These are phyloP conservation scores for Mortierella sp. DNA, from an alignment of 371 early-diverging fungal genomes.

Conservation along the genomic window DNA sequence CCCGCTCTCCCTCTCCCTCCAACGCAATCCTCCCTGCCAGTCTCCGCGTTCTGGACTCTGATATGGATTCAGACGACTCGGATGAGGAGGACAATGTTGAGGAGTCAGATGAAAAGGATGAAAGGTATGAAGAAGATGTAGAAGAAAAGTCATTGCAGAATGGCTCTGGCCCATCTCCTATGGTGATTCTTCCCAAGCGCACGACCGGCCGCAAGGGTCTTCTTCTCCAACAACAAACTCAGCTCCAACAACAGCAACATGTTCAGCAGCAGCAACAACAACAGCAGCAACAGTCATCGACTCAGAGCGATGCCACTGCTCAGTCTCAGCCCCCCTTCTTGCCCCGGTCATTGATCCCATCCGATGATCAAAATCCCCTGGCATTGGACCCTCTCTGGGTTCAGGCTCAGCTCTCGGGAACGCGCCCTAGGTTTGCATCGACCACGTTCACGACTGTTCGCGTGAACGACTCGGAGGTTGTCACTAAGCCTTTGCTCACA, in stretches of 20 bases:
- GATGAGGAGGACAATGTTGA: background rate
- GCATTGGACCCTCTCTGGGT: constrained; percentile 1
- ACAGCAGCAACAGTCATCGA: background rate
- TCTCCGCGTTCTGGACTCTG: background rate
- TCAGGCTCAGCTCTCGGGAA: constrained; percentile 17
- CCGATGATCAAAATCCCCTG: background rate
- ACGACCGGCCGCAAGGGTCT: constrained; percentile 43
- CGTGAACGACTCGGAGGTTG: constrained; percentile 2
- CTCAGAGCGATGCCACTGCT: background rate
- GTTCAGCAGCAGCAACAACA: constrained; percentile 4
- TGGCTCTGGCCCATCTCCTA: constrained; percentile 12
- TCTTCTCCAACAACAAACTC: constrained; percentile 27
- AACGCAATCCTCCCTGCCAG: background rate
- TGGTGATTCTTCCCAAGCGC: constrained; percentile 32
- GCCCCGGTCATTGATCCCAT: background rate
- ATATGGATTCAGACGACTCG: constrained; percentile 8
- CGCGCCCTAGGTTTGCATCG: constrained; percentile 30
- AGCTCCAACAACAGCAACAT: constrained; percentile 19
- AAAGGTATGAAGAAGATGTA: too few species aligned
- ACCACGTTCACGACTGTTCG: constrained; percentile 28
- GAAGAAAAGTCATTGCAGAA: constrained; percentile 2
- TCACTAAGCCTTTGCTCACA: constrained; percentile 25
- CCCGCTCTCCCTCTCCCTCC: background rate
- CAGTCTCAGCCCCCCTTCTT: background rate
- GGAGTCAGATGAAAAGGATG: constrained; percentile 4